A percentile compares a stretch with the other conserved stretches of the same genome.
Conservation (phyloP, 2,329 filamentous ascomycete species). For the Colletotrichum sp. region DNA sequence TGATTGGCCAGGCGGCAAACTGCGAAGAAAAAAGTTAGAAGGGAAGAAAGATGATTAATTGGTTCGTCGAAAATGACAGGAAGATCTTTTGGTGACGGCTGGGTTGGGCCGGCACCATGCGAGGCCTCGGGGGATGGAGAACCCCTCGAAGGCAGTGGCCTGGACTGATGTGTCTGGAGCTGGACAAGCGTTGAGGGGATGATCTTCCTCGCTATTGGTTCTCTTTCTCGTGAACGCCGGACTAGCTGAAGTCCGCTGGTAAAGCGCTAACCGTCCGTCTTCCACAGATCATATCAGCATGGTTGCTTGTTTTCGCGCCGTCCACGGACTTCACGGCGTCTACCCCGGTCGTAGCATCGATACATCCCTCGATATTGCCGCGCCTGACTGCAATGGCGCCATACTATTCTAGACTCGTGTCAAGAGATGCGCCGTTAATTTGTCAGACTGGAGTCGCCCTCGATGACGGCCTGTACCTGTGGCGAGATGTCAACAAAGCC, state of each 20-base stretch:
- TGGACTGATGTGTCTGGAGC: neutral
- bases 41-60: neutral
- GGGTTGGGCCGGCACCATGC: fast-evolving
- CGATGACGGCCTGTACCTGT: neutral
- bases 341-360: neutral
- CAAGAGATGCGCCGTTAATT: neutral
- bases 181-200: neutral
- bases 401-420: fast-evolving
- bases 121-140: neutral
- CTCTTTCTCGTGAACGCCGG: neutral
- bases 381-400: neutral
- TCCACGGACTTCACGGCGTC: neutral
- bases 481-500: neutral
- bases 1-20: no score
- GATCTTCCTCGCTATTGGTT: neutral
- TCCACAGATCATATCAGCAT: neutral
- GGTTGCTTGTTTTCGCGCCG: neutral
- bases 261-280: neutral
- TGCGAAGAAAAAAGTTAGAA: no score
- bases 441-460: neutral
- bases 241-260: neutral
- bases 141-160: neutral
- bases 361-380: neutral
- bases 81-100: neutral
- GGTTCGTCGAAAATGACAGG: neutral